A percentile compares a stretch with the other conserved stretches of the same genome.
phyloP scores from a whole-genome alignment of 169 alveolate species.

The Theileria sp. region DNA sequence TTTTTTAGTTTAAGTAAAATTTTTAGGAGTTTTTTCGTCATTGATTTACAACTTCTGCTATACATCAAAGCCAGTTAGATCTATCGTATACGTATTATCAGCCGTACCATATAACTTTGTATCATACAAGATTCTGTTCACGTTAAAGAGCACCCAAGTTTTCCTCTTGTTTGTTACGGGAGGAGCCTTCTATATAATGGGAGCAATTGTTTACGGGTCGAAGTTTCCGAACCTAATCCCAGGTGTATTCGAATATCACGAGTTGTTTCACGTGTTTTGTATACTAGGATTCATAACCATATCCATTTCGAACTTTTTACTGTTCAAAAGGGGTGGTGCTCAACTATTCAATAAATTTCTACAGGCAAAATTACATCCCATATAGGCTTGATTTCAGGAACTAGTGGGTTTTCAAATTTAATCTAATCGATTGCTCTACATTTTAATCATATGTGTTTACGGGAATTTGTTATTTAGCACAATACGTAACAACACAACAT shows the following conservation, averaged over 20 bases:
- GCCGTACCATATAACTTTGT: slow-evolving; percentile 56
- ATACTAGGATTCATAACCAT: slow-evolving; percentile 59
- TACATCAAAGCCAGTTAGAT: slow-evolving; percentile 47
- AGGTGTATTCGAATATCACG: slow-evolving; percentile 71
- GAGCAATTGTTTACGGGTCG: slow-evolving; percentile 69
- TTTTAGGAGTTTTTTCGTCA: slow-evolving; percentile 44
- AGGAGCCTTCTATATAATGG: slow-evolving; percentile 54
- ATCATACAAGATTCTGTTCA: slow-evolving; percentile 39
- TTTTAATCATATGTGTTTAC: neutral
- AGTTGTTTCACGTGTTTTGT: slow-evolving; percentile 73
- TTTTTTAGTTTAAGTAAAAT: slow-evolving; percentile 3
- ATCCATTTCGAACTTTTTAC: slow-evolving; percentile 43
- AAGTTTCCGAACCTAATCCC: slow-evolving; percentile 69
- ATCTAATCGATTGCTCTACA: neutral
- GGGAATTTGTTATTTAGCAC: neutral
- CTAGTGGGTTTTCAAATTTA: neutral
- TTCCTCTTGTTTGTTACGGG: slow-evolving; percentile 27
- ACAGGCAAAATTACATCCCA: neutral
- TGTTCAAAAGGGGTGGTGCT: neutral
- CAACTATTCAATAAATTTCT: neutral
- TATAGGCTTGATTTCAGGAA: neutral
- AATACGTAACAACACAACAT: too few species aligned
- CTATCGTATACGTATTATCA: slow-evolving; percentile 42
- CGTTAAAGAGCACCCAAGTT: slow-evolving; percentile 32
- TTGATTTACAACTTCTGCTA: slow-evolving; percentile 43